Evolutionary conservation across 2,329 filamentous ascomycete genomes (phyloP), one percentile per base, ranked within the genome.

Genomic region (Aspergillus transmontanensis): DNA sequence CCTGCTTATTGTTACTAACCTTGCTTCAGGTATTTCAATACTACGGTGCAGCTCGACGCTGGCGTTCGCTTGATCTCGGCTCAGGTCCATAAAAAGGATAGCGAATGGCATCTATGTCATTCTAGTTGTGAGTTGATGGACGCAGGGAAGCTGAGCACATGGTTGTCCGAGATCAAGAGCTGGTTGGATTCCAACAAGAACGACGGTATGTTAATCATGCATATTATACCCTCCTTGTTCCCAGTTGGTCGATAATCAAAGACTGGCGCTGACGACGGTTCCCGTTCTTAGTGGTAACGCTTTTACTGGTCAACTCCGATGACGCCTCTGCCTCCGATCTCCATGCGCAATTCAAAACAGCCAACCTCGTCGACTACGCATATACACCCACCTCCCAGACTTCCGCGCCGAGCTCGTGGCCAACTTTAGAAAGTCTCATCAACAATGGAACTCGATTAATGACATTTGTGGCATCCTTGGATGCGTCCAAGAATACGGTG

Each of bases 241-340:
- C 3, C 6, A 48, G 32, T 23, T 32, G 7, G 4, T 16, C 9
- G 23, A 32, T 30, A 10, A 26, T n/a, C 28, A 32, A 48, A 9
- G 28, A 32, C 28, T 51, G n/a, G 16, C n/a, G 48, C 57, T 68
- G 43, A 67, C 59, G 10, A 21, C 19, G 6, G 28, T 32, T 32
- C 23, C 36, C 41, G 32, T 57, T 6, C 55, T 28, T 58, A 63
- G 90, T 94, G 21, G 87, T 94, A 26, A 94, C 91, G 5, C 74
- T 94, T 16, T 77, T 94, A 28, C 81, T 93, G 48, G 90, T 92
- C 70, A 93, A 93, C 80, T 86, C 86, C 4, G 88, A 90, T 75
- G 78, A 83, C 55, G 84, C 85, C 26, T 75, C 82, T 0, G 84
- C 86, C 7, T 75, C 83, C 0, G 81, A 85, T 6, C 85, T 92